Evolutionary conservation across 2,329 filamentous ascomycete species (phyloP).

Genomic region (Penicillium sp.): DNA sequence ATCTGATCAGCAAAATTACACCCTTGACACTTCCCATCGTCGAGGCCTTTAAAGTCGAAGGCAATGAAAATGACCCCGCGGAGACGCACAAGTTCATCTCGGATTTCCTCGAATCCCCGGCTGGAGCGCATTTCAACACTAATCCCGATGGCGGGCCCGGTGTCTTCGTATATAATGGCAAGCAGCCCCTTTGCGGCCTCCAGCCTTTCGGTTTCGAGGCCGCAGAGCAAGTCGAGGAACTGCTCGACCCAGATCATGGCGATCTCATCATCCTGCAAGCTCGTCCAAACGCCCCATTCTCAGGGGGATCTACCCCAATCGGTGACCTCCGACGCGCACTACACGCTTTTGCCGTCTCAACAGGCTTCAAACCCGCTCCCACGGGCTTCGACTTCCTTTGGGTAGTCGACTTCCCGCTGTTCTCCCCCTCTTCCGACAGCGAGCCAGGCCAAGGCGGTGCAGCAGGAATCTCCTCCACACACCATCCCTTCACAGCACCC

Average conservation of each 20-base stretch:
- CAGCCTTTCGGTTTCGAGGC: constrained; percentile 71
- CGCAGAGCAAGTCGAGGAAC: constrained; percentile 52
- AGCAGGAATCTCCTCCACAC: constrained; percentile 76
- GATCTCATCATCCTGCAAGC: constrained; percentile 80
- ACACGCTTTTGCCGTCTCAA: constrained; percentile 62
- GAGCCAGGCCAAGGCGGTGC: constrained; percentile 74
- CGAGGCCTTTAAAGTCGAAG: constrained; percentile 63
- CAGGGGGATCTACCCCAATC: constrained; percentile 66
- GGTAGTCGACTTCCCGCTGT: constrained; percentile 88
- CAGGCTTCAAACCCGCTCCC: constrained; percentile 49
- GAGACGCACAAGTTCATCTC: constrained; percentile 58
- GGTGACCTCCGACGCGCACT: constrained; percentile 67
- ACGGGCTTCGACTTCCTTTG: constrained; percentile 66
- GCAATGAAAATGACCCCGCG: constrained; percentile 44
- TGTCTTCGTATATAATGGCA: constrained; percentile 67
- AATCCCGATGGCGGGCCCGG: constrained; percentile 75
- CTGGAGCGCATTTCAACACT: constrained; percentile 53
- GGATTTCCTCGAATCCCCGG: constrained; percentile 63
- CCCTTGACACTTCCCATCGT: constrained; percentile 62
- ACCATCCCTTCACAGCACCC: constrained; percentile 94
- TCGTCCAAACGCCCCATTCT: constrained; percentile 57
- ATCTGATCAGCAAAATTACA: constrained; percentile 70
- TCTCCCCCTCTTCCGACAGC: constrained; percentile 62
- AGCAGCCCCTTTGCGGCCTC: constrained; percentile 69
- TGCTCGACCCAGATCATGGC: constrained; percentile 57